These are phyloP conservation scores for Apophysomyces elegans DNA, from an alignment of 371 early-diverging fungal species.

Conservation along the genomic window DNA sequence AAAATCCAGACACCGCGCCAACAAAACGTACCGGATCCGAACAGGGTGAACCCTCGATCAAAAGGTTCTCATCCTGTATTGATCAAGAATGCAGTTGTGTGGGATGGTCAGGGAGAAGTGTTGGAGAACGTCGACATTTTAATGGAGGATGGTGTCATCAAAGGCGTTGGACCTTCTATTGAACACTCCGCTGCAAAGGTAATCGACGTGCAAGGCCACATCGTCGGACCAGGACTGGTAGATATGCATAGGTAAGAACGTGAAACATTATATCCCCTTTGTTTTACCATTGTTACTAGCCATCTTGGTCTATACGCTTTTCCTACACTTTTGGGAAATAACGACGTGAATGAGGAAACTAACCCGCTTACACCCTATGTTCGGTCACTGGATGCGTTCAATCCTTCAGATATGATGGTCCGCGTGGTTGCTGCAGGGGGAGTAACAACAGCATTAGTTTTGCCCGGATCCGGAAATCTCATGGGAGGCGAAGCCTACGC, in stretches of 20 bases:
- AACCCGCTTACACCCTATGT: constrained; percentile 62
- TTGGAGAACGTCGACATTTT: constrained; percentile 54
- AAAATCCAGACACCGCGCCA: constrained; percentile 13
- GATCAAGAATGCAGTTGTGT: constrained; percentile 58
- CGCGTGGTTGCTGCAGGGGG: constrained; percentile 74
- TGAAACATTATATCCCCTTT: neutral
- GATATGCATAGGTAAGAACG: constrained; percentile 72
- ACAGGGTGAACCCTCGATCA: constrained; percentile 18
- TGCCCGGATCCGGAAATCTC: constrained; percentile 79
- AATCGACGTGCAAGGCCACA: constrained; percentile 68
- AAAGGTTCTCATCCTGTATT: constrained; percentile 31
- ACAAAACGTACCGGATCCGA: constrained; percentile 5
- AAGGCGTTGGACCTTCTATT: constrained; percentile 40
- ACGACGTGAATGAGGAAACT: constrained; percentile 74
- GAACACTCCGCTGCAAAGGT: constrained; percentile 32
- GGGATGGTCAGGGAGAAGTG: constrained; percentile 61
- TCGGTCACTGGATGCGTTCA: constrained; percentile 61
- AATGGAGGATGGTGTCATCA: constrained; percentile 55
- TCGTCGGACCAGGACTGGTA: constrained; percentile 76
- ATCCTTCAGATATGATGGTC: constrained; percentile 67
- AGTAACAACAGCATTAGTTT: constrained; percentile 74
- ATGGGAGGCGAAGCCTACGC: constrained; percentile 80
- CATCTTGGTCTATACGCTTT: constrained; percentile 67
- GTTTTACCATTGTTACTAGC: constrained; percentile 20
- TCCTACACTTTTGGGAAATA: constrained; percentile 58